Percentiles rank a stretch among this genome's conserved stretches.
Evolutionary conservation across 1,139 yeast genomes (phyloP).

Genomic region (Yamadazyma atmosphaerica): DNA sequence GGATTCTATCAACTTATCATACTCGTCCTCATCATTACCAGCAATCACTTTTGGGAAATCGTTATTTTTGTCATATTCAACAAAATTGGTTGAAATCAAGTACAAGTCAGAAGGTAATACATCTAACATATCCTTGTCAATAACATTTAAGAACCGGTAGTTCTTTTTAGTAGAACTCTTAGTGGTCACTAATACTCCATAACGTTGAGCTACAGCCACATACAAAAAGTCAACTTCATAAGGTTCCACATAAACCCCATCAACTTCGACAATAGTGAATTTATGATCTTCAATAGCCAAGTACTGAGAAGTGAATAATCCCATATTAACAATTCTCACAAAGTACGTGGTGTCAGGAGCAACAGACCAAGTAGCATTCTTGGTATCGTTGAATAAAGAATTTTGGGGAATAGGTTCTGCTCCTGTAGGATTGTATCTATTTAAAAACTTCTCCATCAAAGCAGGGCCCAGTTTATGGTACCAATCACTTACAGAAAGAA

Average conservation of each 20-base stretch:
- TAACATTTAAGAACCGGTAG: constrained; percentile 73
- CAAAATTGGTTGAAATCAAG: constrained; percentile 70
- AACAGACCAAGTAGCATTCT: constrained; percentile 67
- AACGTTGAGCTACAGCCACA: constrained; percentile 78
- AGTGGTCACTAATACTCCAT: constrained; percentile 70
- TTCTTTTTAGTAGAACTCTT: constrained; percentile 59
- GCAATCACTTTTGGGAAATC: constrained; percentile 36
- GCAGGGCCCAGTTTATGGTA: constrained; percentile 65
- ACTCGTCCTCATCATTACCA: constrained; percentile 12
- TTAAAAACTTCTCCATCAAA: constrained; percentile 58
- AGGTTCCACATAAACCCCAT: constrained; percentile 75
- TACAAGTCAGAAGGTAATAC: constrained; percentile 58
- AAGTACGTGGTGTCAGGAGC: constrained; percentile 80
- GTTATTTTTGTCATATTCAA: constrained; percentile 54
- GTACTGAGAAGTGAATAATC: constrained; percentile 86
- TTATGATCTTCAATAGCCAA: constrained; percentile 84
- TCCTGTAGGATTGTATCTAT: constrained; percentile 86
- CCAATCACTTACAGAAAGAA: constrained; percentile 78
- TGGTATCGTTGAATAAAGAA: constrained; percentile 75
- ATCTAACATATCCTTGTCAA: constrained; percentile 84
- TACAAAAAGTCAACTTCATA: constrained; percentile 59
- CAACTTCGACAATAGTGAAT: constrained; percentile 79
- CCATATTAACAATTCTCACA: constrained; percentile 74
- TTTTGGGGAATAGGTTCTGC: constrained; percentile 94
- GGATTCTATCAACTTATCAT: constrained; percentile 34